Evolutionary conservation across 169 alveolate species (phyloP), one percentile per base, ranked within the genome.

Genomic region (Eimeria praecox): DNA sequence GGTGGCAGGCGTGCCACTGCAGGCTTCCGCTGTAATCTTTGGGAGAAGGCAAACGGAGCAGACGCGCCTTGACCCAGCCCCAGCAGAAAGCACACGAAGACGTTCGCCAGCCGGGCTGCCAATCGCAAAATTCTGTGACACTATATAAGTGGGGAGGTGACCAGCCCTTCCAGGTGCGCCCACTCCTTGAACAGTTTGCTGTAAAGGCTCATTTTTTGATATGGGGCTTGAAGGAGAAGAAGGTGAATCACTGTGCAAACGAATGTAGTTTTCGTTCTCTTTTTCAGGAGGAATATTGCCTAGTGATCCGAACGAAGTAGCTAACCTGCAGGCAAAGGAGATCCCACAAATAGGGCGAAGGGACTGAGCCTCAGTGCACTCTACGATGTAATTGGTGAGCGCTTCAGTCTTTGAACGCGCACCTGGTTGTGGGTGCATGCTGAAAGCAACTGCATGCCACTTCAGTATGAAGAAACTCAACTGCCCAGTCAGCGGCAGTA

Each of bases 401-500:
- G 20, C 33, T 24, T 35, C 52, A 22, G 92, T 54, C 10, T 52
- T 33, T 27, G 92, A 59, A 5, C 12, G 69, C 94, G 5, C 54
- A 87, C 94, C 66, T 46, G 44, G 94, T 42, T 20, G 59, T 33
- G 80, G 38, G 6, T n/a, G 35, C 20, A 24, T 42, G 82, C 16
- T 54, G 83, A 42, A 10, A 33, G 83, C 94, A 87, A 9, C 42
- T 59, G 94, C 94, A 87, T 14, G 94, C 94, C 59, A 87, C 94
- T 46, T 87, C 94, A 44, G 94, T 87, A 30, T 87, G 94, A n/a
- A 64, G 83, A 87, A 87, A 87, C 66, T 87, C 94, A 22, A 87
- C 82, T 49, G 94, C 94, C 94, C 94, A 87, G 82, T 87, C 94
- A 64, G 94, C 83, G 14, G 94, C 66, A 62, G 83, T 87, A 30